Conservation (phyloP, 1,284 basidiomycete genomes). For the Ustilago esculenta region DNA sequence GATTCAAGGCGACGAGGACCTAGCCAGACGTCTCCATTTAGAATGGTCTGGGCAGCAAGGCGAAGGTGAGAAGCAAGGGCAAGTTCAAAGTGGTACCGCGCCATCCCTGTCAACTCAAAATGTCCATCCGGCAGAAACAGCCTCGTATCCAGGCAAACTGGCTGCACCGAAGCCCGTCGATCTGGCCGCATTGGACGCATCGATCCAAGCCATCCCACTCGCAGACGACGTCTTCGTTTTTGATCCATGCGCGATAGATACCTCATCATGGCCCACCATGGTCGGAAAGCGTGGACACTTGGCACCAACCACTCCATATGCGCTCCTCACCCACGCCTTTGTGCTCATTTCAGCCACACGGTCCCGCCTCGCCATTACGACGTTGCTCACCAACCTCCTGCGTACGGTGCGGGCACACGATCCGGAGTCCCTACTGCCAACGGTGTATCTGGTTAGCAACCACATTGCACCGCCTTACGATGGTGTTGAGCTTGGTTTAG, state of each 20-base stretch:
- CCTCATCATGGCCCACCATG: slow-evolving; percentile 49
- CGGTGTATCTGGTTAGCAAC: slow-evolving; percentile 91
- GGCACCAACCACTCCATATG: slow-evolving; percentile 74
- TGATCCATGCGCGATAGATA: slow-evolving; percentile 52
- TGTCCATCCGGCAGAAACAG: not conserved
- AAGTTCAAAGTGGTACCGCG: too few relatives aligned
- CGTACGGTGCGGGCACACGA: slow-evolving; percentile 77
- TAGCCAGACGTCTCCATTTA: slow-evolving; percentile 38
- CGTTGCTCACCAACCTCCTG: slow-evolving; percentile 82
- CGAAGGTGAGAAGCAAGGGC: not conserved
- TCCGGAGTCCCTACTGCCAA: slow-evolving; percentile 76
- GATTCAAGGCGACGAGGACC: slow-evolving; percentile 37
- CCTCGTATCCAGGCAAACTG: slow-evolving; percentile 9
- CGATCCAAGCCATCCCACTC: slow-evolving; percentile 55
- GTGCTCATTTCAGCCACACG: slow-evolving; percentile 78
- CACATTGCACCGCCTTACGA: slow-evolving; percentile 76
- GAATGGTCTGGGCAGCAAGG: slow-evolving; percentile 29
- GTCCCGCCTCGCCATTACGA: slow-evolving; percentile 82
- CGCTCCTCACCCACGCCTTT: slow-evolving; percentile 81
- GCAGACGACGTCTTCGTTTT: slow-evolving; percentile 65
- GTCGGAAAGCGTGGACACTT: slow-evolving; percentile 15
- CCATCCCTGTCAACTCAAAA: not conserved
- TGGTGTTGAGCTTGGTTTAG: slow-evolving; percentile 68
- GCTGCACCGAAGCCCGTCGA: slow-evolving; percentile 23
- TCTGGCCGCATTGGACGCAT: slow-evolving; percentile 44